Evolutionary conservation across 768 basidiomycete genomes (phyloP).

Genomic region (Heimioporus sp.): DNA sequence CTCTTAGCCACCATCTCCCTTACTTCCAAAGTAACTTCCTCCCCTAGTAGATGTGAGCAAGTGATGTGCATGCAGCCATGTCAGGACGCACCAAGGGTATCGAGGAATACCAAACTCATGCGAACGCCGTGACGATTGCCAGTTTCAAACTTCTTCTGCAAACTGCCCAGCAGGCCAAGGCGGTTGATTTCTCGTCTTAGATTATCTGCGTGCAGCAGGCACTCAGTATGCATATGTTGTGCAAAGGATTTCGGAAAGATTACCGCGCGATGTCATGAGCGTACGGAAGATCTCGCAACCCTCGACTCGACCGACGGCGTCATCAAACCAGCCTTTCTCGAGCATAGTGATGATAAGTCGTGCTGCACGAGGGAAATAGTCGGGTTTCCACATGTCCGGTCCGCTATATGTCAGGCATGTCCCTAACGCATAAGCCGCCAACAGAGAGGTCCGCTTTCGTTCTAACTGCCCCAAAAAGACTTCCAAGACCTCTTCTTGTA

Average conservation of each 20-base stretch:
- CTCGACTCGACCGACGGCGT: conserved; percentile 9
- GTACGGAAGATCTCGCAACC: not conserved
- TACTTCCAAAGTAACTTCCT: not conserved
- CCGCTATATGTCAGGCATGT: not conserved
- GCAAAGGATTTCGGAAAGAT: not conserved
- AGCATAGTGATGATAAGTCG: not conserved
- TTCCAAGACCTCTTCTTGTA: not conserved
- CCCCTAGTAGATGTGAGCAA: not conserved
- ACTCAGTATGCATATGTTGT: not conserved
- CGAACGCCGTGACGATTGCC: conserved; percentile 1
- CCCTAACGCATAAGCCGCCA: conserved; percentile 9
- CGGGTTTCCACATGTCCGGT: not conserved
- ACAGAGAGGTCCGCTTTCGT: not conserved
- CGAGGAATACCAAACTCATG: conserved; percentile 1
- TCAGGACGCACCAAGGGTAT: not conserved
- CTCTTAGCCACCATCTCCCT: not conserved
- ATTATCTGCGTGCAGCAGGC: not conserved
- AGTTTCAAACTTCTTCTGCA: not conserved
- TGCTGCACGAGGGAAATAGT: not conserved
- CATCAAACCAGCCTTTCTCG: conserved; percentile 14
- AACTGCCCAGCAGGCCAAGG: not conserved
- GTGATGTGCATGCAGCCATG: not conserved
- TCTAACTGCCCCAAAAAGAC: not conserved
- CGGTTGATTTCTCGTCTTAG: not conserved
- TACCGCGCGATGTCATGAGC: conserved; percentile 4